Evolutionary conservation across 2,329 filamentous ascomycete genomes (phyloP), one percentile per base, ranked within the genome.

Genomic region (Fusarium tuaranense): DNA sequence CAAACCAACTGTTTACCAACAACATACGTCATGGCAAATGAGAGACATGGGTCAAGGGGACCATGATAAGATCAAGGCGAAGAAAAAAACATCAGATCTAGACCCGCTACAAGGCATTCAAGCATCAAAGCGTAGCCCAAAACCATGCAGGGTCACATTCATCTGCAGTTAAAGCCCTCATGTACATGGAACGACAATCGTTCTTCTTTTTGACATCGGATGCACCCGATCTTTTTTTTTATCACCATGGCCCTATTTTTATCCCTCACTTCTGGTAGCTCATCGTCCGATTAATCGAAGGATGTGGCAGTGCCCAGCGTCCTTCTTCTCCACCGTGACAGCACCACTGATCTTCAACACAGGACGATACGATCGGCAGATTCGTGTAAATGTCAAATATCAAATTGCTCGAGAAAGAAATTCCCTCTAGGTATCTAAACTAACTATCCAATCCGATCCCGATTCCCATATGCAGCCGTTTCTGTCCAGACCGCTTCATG

Each of bases 401-500:
- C 25, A 53, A 53, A 32, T 53, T 53, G 48, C 48, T 53, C 27
- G 48, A 53, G 48, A 53, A 53, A 53, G 48, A 32, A 53, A 53
- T 59, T 27, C 32, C 34, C 22, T 27, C 34, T 64, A 65, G 65
- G 41, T 71, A 30, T 63, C 25, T 65, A 53, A 53, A 30, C 62
- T 63, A 69, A 36, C 10, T 18, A 32, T 53, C 48, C 48, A 53
- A 32, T 53, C 48, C 48, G 18, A 30, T 32, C 48, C 48, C 48
- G 18, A 32, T 53, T 53, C 48, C 48, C 25, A 32, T 74, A 39
- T 36, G 69, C 68, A 64, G 72, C 69, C 68, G 53, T 69, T 51
- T 71, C 69, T 61, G 2, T 63, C 62, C 72, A 64, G 69, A 63
- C 72, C 59, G 69, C 65, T 46, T 69, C 71, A 69, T 67, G 20